Percentiles rank a stretch among this genome's conserved stretches.
phyloP scores from a whole-genome alignment of 768 basidiomycete species.

The Amanita inopinata region DNA sequence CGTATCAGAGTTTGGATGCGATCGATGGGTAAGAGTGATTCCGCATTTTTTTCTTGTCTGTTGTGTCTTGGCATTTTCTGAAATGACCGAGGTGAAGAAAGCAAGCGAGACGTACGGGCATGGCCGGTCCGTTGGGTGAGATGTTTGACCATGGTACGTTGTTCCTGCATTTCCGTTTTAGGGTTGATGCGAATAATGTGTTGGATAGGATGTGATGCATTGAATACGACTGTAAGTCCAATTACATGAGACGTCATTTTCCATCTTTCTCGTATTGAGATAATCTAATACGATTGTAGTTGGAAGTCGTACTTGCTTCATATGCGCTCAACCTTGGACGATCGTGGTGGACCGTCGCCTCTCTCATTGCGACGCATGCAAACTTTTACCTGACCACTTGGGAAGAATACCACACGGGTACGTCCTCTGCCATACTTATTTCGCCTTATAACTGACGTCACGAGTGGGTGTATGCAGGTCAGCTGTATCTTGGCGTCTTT shows the following conservation, averaged over 20 bases:
- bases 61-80: constrained; percentile 3
- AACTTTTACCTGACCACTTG: constrained; percentile 81
- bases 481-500: constrained; percentile 85
- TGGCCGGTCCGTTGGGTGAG: constrained; percentile 96
- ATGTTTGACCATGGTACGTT: constrained; percentile 92
- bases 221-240: constrained; percentile 78
- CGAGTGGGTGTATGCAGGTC: constrained; percentile 35
- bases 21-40: constrained; percentile 64
- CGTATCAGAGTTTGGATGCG: constrained; percentile 85
- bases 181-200: not conserved
- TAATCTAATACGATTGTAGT: too few relatives aligned
- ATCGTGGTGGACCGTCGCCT: constrained; percentile 95
- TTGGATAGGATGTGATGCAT: constrained; percentile 72
- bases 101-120: constrained; percentile 90
- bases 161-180: not conserved
- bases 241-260: constrained; percentile 2
- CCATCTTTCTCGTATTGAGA: not conserved
- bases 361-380: constrained; percentile 65
- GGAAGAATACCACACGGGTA: constrained; percentile 84
- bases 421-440: constrained; percentile 11
- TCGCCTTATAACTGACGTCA: not conserved
- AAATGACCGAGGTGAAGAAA: constrained; percentile 43
- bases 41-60: constrained; percentile 12
- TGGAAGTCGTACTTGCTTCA: constrained; percentile 76
- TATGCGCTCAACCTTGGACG: constrained; percentile 86